A percentile compares a stretch with the other conserved stretches of the same genome.
Evolutionary conservation across 495 filamentous ascomycete genomes (phyloP).

Genomic region (Penicillium goetzii): DNA sequence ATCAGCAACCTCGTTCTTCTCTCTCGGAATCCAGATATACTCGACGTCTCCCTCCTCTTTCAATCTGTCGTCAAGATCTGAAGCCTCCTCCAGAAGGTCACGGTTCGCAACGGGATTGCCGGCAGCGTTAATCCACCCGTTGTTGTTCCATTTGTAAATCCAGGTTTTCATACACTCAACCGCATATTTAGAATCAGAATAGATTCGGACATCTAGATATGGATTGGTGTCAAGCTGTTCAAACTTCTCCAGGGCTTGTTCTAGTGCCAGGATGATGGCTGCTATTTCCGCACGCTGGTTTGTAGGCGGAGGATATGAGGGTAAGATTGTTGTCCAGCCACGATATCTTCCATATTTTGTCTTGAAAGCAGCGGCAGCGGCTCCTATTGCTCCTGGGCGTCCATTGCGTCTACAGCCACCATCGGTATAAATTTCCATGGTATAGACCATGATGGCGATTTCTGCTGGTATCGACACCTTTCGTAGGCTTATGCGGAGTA

Average conservation of each 20-base stretch:
- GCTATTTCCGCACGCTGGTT: constrained; percentile 46
- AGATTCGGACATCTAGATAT: background rate
- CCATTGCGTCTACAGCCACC: constrained; percentile 47
- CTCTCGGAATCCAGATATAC: constrained; percentile 19
- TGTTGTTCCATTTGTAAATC: constrained; percentile 3
- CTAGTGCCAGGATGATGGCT: constrained; percentile 43
- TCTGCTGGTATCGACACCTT: background rate
- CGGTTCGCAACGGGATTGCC: constrained; percentile 31
- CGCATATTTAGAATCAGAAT: constrained; percentile 11
- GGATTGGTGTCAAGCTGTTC: constrained; percentile 13
- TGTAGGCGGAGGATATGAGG: constrained; percentile 31
- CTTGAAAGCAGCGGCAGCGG: constrained; percentile 39
- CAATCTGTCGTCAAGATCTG: constrained; percentile 32
- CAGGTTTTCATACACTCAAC: constrained; percentile 2
- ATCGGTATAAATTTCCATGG: constrained; percentile 44
- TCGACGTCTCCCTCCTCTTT: constrained; percentile 31
- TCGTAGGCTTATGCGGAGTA: background rate
- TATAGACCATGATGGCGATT: constrained; percentile 38
- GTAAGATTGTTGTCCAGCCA: constrained; percentile 6
- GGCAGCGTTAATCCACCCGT: background rate
- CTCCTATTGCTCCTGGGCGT: constrained; percentile 29
- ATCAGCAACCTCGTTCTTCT: background rate
- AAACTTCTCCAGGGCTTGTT: constrained; percentile 36
- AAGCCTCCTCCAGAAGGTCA: constrained; percentile 40
- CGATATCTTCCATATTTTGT: background rate